Base-by-base conservation (phyloP, 768 basidiomycete genomes). In the Termitomyces sp. region DNA sequence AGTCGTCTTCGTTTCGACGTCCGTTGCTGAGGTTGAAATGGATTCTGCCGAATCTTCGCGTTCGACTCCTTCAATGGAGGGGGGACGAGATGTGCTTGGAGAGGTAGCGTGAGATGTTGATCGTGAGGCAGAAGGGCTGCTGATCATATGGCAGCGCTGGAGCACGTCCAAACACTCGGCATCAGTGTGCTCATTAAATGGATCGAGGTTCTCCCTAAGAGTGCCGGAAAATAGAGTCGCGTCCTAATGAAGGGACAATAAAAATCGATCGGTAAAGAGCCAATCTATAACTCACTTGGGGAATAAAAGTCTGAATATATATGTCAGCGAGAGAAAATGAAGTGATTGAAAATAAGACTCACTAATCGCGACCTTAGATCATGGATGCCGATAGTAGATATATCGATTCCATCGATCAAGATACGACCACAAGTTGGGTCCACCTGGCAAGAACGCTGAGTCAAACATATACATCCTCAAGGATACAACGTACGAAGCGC, bases 391-490 rank as follows among this genome's bases (percentile, higher is more conserved):
- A 97, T 94, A 4, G 76, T 86, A 1, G 87, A 87, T 54, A 94
- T 92, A 67, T 95, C 93, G 59, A 95, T 87, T 5, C 93, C 94
- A 61, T 95, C 94, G 20, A 96, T 86, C 49, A 90, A 33, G 53
- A 97, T 93, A 26, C 79, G 79, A 0, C 95, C 95, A 16, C 74
- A 75, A 3, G 79, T 74, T 1, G 94, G 92, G 67, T 96, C 93
- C 18, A 87, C 83, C 85, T 87, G 58, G 32, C 30, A 30, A 55
- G 3, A 5, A 55, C 30, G 20, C n/a, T 20, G n/a, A 43, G 35
- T 23, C 32, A 41, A 23, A 43, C 28, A 10, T 28, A 47, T 16
- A 14, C 13, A 52, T 23, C 18, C 41, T 35, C 7, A 1, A n/a
- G 52, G 40, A 52, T 57, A 26, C 43, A 23, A 77, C 85, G 55